These are phyloP conservation scores for Stropharia rugosoannulata DNA, from an alignment of 768 basidiomycete species.

Conservation along the genomic window DNA sequence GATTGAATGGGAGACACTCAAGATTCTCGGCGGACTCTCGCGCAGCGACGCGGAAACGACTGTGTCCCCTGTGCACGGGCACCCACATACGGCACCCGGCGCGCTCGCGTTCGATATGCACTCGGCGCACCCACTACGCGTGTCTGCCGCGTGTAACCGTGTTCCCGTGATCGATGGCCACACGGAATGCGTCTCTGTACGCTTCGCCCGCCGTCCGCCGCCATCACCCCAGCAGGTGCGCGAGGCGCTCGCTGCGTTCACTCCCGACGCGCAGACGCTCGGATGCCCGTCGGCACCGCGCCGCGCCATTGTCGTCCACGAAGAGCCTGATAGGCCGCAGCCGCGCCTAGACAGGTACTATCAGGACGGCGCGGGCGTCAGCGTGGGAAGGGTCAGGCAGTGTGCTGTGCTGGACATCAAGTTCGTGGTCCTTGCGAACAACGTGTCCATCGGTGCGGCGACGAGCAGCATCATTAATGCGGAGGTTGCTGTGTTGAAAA, in stretches of 20 bases:
- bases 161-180: constrained; percentile 97
- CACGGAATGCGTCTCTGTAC: constrained; percentile 84
- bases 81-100: constrained; percentile 19
- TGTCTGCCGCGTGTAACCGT: constrained; percentile 92
- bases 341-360: constrained; percentile 89
- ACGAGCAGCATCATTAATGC: constrained; percentile 98
- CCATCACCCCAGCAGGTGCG: constrained; percentile 88
- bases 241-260: constrained; percentile 73
- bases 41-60: constrained; percentile 36
- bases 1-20: constrained; percentile 98
- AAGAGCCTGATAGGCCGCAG: constrained; percentile 90
- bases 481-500: constrained; percentile 87
- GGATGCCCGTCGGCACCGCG: constrained; percentile 85
- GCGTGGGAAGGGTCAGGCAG: constrained; percentile 86
- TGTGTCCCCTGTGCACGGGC: too few species aligned
- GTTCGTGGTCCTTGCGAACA: constrained; percentile 90
- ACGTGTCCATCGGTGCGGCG: constrained; percentile 94
- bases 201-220: constrained; percentile 76
- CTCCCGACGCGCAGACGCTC: constrained; percentile 70
- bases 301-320: constrained; percentile 87
- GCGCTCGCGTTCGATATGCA: constrained; percentile 82
- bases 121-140: constrained; percentile 71
- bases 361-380: constrained; percentile 89
- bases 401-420: constrained; percentile 95
- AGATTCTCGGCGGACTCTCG: constrained; percentile 86